These are phyloP conservation scores for Cicer arietinum DNA, from an alignment of 306 rosid species.

Conservation along the genomic window DNA sequence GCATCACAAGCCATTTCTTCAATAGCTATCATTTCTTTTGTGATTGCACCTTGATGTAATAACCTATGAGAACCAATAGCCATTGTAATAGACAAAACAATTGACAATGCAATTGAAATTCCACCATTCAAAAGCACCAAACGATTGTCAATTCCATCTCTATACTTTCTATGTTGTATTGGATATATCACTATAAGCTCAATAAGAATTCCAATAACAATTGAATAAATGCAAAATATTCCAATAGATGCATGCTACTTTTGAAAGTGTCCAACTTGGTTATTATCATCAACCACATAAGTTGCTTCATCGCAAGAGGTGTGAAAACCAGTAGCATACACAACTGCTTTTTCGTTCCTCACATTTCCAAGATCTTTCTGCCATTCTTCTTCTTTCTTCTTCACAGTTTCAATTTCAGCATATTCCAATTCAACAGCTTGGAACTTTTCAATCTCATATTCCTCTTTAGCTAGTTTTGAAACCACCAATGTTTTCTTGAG, in stretches of 20 bases:
- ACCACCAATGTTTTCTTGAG: constrained; percentile 86
- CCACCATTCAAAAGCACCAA: constrained; percentile 95
- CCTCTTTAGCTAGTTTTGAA: constrained; percentile 79
- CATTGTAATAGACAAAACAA: constrained; percentile 96
- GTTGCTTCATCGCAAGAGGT: constrained; percentile 96
- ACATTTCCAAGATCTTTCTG: constrained; percentile 74
- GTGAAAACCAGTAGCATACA: constrained; percentile 93
- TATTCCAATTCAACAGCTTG: constrained; percentile 95
- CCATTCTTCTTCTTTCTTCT: constrained; percentile 91
- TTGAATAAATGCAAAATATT: constrained; percentile 89
- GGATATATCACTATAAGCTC: constrained; percentile 92
- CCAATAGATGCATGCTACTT: constrained; percentile 93
- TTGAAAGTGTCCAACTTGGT: constrained; percentile 97
- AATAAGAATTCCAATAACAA: constrained; percentile 68
- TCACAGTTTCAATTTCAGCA: constrained; percentile 79
- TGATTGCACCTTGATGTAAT: constrained; percentile 93
- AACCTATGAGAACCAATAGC: constrained; percentile 98
- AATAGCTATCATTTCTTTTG: constrained; percentile 93
- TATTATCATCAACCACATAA: constrained; percentile 90
- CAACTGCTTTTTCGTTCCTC: constrained; percentile 69
- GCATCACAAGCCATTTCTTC: constrained; percentile 93
- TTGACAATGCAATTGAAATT: constrained; percentile 96
- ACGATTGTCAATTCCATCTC: constrained; percentile 91
- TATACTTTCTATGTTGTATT: constrained; percentile 75
- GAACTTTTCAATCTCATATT: constrained; percentile 90